Evolutionary conservation across 768 basidiomycete genomes (phyloP).

Genomic region (Boletus rex-veris): DNA sequence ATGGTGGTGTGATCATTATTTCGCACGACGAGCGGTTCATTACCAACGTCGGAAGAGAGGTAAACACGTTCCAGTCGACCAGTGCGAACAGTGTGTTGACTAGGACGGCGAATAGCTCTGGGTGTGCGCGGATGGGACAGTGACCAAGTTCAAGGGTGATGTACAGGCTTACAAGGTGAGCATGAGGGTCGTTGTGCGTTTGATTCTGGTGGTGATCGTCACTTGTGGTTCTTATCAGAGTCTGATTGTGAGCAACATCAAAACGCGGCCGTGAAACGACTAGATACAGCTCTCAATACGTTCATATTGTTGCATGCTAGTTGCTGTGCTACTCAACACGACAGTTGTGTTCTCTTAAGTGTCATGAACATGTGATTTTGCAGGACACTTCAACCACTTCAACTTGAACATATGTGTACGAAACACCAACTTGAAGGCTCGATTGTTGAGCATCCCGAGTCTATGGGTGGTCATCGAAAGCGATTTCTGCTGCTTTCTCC

Average conservation of each 20-base stretch:
- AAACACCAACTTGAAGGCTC: no score
- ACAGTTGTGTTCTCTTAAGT: neutral
- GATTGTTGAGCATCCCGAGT: no score
- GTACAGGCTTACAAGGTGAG: constrained; percentile 87
- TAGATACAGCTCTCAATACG: neutral
- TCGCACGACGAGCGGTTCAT: constrained; percentile 97
- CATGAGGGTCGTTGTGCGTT: neutral
- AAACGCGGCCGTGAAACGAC: constrained; percentile 43
- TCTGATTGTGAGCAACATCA: constrained; percentile 72
- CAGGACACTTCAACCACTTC: no score
- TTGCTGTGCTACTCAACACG: neutral
- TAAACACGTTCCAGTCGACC: constrained; percentile 20
- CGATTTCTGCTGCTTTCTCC: no score
- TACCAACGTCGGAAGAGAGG: constrained; percentile 83
- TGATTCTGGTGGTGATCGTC: neutral
- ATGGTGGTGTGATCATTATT: constrained; percentile 89
- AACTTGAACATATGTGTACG: no score
- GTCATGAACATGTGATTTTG: neutral
- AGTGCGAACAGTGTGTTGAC: neutral
- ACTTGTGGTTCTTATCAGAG: constrained; percentile 40
- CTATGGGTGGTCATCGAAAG: no score
- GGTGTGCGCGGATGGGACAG: constrained; percentile 86
- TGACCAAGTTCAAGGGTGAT: constrained; percentile 82
- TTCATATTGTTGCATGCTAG: no score
- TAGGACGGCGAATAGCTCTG: constrained; percentile 56